Evolutionary conservation across 352 stramenopile species (phyloP).

Genomic region (Phytophthora citricola): DNA sequence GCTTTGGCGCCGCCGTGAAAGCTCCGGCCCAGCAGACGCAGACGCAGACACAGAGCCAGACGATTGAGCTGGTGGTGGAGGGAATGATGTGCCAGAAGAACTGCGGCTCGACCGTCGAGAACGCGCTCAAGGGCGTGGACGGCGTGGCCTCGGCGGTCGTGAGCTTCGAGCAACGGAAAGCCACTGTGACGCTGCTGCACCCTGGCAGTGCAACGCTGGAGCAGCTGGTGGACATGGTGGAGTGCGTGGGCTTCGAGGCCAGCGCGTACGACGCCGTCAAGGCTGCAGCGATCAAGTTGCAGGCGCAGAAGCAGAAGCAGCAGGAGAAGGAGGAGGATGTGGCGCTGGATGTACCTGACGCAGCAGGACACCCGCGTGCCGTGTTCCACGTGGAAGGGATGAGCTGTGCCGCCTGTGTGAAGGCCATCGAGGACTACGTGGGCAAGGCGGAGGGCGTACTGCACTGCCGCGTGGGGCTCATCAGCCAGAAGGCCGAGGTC

Average conservation of each 20-base stretch:
- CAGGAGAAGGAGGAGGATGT: slow-evolving; percentile 35
- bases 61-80: slow-evolving; percentile 82
- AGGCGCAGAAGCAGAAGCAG: slow-evolving; percentile 46
- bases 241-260: slow-evolving; percentile 75
- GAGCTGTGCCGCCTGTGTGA: slow-evolving; percentile 89
- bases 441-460: slow-evolving; percentile 67
- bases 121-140: slow-evolving; percentile 79
- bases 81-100: slow-evolving; percentile 97
- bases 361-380: slow-evolving; percentile 58
- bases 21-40: not conserved
- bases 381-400: slow-evolving; percentile 89
- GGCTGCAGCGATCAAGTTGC: slow-evolving; percentile 58
- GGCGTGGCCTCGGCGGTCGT: slow-evolving; percentile 78
- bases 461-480: slow-evolving; percentile 82
- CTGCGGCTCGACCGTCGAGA: slow-evolving; percentile 92
- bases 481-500: slow-evolving; percentile 88
- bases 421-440: slow-evolving; percentile 86
- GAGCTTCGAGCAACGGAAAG: slow-evolving; percentile 74
- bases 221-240: slow-evolving; percentile 78
- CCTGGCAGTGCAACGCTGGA: slow-evolving; percentile 59
- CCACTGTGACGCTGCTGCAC: slow-evolving; percentile 58
- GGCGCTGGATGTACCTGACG: slow-evolving; percentile 41
- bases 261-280: slow-evolving; percentile 62
- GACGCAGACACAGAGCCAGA: slow-evolving; percentile 5
- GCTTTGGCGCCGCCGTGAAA: slow-evolving; percentile 74